phyloP scores from a whole-genome alignment of 2,329 filamentous ascomycete genomes.

The Kalaharituber pfeilii region DNA sequence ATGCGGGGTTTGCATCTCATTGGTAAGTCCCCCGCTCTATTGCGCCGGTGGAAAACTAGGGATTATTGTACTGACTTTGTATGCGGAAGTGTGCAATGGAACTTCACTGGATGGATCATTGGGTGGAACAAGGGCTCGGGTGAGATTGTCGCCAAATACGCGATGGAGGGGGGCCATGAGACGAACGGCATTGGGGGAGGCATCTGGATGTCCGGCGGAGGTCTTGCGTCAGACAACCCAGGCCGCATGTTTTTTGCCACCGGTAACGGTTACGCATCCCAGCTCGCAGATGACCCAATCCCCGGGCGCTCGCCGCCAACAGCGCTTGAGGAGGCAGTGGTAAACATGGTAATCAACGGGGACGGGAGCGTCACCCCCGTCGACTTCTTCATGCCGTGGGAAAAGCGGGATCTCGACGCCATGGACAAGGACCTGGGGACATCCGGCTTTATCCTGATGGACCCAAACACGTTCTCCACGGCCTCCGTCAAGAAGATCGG shows the following conservation, averaged over 20 bases:
- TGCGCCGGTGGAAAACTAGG: too few relatives aligned
- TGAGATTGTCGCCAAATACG: constrained; percentile 30
- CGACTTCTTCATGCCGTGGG: constrained; percentile 37
- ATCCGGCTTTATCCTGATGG: constrained; percentile 31
- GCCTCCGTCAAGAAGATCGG: constrained; percentile 32
- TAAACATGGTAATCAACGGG: constrained; percentile 32
- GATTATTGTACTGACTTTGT: too few relatives aligned
- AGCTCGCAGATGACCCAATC: constrained; percentile 31
- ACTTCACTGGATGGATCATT: constrained; percentile 36
- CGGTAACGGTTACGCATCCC: constrained; percentile 35
- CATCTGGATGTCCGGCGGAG: constrained; percentile 36
- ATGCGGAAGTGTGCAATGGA: constrained; percentile 35
- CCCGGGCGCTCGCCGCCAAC: constrained; percentile 32
- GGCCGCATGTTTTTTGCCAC: constrained; percentile 34
- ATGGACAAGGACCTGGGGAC: constrained; percentile 36
- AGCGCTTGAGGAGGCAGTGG: constrained; percentile 34
- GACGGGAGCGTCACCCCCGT: constrained; percentile 31
- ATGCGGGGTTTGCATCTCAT: constrained; percentile 36
- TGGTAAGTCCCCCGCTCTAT: too few relatives aligned
- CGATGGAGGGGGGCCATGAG: constrained; percentile 32
- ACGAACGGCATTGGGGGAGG: constrained; percentile 28
- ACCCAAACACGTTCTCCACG: constrained; percentile 30
- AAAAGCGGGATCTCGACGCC: constrained; percentile 34
- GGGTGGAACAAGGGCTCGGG: constrained; percentile 34
- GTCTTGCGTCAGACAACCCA: constrained; percentile 31